A percentile compares a stretch with the other conserved stretches of the same genome.
phyloP scores from a whole-genome alignment of 1,284 basidiomycete genomes.

The Abortiporus biennis region DNA sequence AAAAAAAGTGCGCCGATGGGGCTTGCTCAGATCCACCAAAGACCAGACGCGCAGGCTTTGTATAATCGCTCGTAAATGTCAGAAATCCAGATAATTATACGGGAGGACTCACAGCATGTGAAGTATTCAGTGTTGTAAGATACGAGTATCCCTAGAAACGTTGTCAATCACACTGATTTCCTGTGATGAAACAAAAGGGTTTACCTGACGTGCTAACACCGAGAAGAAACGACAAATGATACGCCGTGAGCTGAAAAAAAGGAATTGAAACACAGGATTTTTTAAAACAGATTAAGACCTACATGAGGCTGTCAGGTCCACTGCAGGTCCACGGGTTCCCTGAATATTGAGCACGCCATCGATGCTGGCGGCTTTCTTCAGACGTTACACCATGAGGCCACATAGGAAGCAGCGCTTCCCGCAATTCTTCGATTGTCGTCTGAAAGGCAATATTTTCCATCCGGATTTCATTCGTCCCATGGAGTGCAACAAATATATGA shows the following conservation, averaged over 20 bases:
- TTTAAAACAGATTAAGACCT: slow-evolving; percentile 14
- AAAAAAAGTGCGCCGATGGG: slow-evolving; percentile 47
- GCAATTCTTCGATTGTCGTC: slow-evolving; percentile 32
- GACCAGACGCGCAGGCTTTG: slow-evolving; percentile 53
- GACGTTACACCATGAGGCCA: slow-evolving; percentile 37
- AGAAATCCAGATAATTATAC: neutral
- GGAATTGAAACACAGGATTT: slow-evolving; percentile 2
- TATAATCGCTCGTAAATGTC: no score
- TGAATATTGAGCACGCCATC: slow-evolving; percentile 36
- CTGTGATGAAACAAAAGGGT: slow-evolving; percentile 9
- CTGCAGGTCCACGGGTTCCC: slow-evolving; percentile 39
- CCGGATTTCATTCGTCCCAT: slow-evolving; percentile 31
- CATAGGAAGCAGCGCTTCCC: slow-evolving; percentile 35
- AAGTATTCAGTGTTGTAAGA: slow-evolving; percentile 53
- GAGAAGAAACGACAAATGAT: slow-evolving; percentile 37
- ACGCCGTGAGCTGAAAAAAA: slow-evolving; percentile 30
- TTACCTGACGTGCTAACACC: slow-evolving; percentile 33
- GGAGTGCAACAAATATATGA: slow-evolving; percentile 29
- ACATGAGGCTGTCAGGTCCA: slow-evolving; percentile 37
- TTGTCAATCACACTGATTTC: neutral
- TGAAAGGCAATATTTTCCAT: slow-evolving; percentile 33
- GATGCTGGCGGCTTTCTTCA: slow-evolving; percentile 22
- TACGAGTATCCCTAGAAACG: slow-evolving; percentile 51
- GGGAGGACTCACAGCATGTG: slow-evolving; percentile 46
- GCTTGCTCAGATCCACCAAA: slow-evolving; percentile 46